Percentiles rank a stretch among this genome's conserved stretches.
These are phyloP conservation scores for Colletotrichum plurivorum DNA, from an alignment of 2,329 filamentous ascomycete species.

Conservation along the genomic window DNA sequence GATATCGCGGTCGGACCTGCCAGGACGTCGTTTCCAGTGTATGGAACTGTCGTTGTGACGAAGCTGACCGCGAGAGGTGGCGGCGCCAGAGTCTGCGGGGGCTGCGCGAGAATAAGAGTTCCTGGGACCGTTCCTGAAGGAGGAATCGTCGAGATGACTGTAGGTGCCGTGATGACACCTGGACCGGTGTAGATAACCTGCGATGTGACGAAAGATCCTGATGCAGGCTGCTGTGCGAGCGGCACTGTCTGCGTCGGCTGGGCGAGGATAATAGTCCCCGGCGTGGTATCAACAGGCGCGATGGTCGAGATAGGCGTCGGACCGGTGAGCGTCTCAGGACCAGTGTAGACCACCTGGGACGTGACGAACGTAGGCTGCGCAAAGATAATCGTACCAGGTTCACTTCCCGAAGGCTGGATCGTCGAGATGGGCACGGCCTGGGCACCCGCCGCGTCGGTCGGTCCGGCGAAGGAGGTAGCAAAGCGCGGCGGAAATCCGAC, in stretches of 20 bases:
- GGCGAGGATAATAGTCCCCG: slow-evolving; percentile 31
- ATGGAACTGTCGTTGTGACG: background rate
- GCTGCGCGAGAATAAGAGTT: background rate
- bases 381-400: slow-evolving; percentile 30
- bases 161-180: background rate
- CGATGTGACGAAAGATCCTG: slow-evolving; percentile 27
- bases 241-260: slow-evolving; percentile 5
- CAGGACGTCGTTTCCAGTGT: background rate
- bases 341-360: background rate
- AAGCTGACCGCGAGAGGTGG: background rate
- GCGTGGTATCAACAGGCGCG: slow-evolving; percentile 1
- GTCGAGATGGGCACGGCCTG: slow-evolving; percentile 17
- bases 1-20: background rate
- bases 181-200: slow-evolving; percentile 14
- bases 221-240: background rate
- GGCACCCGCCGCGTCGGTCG: background rate
- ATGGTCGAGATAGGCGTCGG: slow-evolving; percentile 21
- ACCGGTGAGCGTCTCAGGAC: background rate
- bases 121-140: background rate
- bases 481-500: slow-evolving; percentile 7
- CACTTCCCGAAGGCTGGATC: slow-evolving; percentile 23
- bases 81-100: background rate
- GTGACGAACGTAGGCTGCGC: slow-evolving; percentile 13
- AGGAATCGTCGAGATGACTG: background rate
- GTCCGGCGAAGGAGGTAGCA: slow-evolving; percentile 5